A percentile compares a stretch with the other conserved stretches of the same genome.
These are phyloP conservation scores for Aquilaria yunnanensis DNA, from an alignment of 345 rosid species.

Conservation along the genomic window DNA sequence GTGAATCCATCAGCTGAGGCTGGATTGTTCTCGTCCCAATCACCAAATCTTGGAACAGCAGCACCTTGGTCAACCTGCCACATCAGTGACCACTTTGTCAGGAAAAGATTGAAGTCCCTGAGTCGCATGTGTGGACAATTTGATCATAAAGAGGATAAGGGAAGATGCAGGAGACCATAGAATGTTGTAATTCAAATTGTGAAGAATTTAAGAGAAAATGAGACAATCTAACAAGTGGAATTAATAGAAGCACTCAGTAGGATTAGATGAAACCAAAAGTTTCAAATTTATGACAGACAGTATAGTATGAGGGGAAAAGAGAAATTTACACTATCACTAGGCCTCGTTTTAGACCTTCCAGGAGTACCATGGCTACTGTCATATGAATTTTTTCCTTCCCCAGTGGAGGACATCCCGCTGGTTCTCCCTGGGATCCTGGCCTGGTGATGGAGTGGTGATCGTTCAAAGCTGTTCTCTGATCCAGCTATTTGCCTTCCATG, in stretches of 20 bases:
- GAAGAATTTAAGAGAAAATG: too few species aligned
- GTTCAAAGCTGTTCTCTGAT: constrained; percentile 58
- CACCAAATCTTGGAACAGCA: constrained; percentile 89
- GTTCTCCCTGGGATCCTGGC: constrained; percentile 36
- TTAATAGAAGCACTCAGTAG: too few species aligned
- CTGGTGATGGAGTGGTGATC: constrained; percentile 56
- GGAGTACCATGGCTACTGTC: constrained; percentile 56
- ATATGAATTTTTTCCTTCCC: constrained; percentile 52
- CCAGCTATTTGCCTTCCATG: constrained; percentile 34
- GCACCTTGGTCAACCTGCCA: constrained; percentile 60
- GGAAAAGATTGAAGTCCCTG: neutral
- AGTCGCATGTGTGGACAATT: too few species aligned
- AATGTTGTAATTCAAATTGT: too few species aligned
- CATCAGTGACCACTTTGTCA: constrained; percentile 11
- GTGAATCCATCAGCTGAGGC: constrained; percentile 84
- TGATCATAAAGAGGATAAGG: too few species aligned
- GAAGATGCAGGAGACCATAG: too few species aligned
- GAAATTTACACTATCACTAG: constrained; percentile 58
- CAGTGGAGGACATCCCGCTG: constrained; percentile 36
- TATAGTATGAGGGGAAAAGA: constrained; percentile 1
- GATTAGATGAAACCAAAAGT: neutral
- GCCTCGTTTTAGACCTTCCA: constrained; percentile 46
- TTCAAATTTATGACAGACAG: neutral
- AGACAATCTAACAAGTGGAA: too few species aligned
- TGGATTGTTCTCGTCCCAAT: constrained; percentile 84